A percentile compares a stretch with the other conserved stretches of the same genome.
These are phyloP conservation scores for Botryotinia narcissicola DNA, from an alignment of 2,329 filamentous ascomycete genomes.

Conservation along the genomic window DNA sequence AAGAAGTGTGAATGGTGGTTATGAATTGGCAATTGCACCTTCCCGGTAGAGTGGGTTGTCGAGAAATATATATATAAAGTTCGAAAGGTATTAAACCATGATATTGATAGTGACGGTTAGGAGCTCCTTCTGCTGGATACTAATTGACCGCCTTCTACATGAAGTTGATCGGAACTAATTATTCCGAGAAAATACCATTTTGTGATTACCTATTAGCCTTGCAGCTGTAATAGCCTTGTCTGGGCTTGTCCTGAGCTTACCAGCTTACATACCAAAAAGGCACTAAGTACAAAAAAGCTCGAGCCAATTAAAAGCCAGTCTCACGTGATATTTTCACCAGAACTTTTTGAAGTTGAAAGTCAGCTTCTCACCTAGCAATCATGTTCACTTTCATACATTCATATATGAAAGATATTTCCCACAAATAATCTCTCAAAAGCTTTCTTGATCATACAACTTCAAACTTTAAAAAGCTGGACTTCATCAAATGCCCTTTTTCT, in stretches of 20 bases:
- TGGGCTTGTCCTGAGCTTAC: background rate
- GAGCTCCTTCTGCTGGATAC: background rate
- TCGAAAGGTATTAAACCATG: background rate
- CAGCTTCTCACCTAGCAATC: background rate
- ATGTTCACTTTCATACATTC: slow-evolving; percentile 7
- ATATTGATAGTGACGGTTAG: background rate
- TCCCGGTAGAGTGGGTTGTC: background rate
- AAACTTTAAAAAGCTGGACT: background rate
- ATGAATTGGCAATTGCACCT: background rate
- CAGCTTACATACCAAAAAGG: background rate
- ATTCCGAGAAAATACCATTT: background rate
- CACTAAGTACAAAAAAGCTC: background rate
- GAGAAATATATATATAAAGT: background rate
- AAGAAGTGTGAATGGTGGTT: background rate
- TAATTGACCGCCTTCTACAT: slow-evolving; percentile 4
- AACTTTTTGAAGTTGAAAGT: background rate
- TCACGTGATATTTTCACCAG: background rate
- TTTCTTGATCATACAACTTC: background rate
- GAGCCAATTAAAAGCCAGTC: background rate
- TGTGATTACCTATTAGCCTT: background rate
- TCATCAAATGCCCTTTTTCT: background rate
- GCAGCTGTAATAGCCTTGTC: background rate
- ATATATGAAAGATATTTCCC: background rate
- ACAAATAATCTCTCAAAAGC: background rate
- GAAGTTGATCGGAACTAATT: background rate